phyloP scores from a whole-genome alignment of 2,329 filamentous ascomycete genomes.

The Exutisphaerella laricina region DNA sequence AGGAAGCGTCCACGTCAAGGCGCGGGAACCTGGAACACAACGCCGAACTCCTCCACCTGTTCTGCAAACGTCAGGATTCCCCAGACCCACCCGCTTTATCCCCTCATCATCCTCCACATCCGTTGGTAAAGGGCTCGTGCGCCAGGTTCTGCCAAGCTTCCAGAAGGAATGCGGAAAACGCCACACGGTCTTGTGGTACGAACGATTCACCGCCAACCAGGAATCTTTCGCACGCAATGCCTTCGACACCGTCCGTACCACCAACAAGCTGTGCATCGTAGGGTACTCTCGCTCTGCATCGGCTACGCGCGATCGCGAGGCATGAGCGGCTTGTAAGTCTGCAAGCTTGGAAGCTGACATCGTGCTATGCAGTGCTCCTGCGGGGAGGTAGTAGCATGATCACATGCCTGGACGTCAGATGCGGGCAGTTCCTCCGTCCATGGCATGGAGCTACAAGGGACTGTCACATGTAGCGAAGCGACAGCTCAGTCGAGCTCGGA shows the following conservation, averaged over 20 bases:
- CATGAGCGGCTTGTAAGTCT: conserved; percentile 1
- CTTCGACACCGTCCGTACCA: no score
- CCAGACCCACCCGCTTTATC: neutral
- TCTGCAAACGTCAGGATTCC: conserved; percentile 1
- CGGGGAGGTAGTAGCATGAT: conserved; percentile 1
- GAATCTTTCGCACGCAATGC: no score
- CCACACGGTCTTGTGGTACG: no score
- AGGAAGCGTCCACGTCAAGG: no score
- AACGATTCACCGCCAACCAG: no score
- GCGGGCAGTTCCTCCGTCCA: conserved; percentile 4
- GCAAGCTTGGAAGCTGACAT: conserved; percentile 4
- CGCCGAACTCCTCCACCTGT: no score
- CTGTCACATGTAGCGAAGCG: conserved; percentile 18
- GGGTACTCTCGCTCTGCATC: neutral
- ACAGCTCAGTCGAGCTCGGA: conserved; percentile 9
- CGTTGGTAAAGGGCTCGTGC: no score
- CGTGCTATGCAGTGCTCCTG: conserved; percentile 2
- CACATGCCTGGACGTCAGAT: conserved; percentile 5
- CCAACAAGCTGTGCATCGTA: neutral
- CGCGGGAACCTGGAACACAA: no score
- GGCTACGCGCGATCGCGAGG: neutral
- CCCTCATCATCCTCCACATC: conserved; percentile 4
- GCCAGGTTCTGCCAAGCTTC: no score
- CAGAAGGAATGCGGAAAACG: no score
- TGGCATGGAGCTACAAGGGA: conserved; percentile 6